Evolutionary conservation across 2,329 filamentous ascomycete species (phyloP).

Genomic region (Talaromyces sp.): DNA sequence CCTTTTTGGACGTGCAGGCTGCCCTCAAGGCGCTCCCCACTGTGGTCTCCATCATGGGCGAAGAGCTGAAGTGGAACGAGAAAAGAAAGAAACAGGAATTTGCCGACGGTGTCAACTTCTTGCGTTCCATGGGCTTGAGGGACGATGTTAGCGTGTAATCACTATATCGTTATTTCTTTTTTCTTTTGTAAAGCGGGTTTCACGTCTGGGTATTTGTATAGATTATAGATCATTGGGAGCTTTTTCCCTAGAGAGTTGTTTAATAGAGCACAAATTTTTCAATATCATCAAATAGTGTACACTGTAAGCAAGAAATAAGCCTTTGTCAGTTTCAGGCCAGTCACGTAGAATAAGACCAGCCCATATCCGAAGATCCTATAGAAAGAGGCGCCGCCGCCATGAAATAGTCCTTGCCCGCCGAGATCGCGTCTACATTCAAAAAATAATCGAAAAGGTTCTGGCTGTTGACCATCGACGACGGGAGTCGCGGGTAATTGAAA

Average conservation of each 20-base stretch:
- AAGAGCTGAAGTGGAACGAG: conserved; percentile 73
- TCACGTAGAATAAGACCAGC: not conserved
- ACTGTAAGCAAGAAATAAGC: not conserved
- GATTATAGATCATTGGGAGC: not conserved
- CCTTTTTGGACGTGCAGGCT: conserved; percentile 87
- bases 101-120: conserved; percentile 59
- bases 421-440: not conserved
- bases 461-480: conserved; percentile 23
- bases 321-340: not conserved
- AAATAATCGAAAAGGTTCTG: not conserved
- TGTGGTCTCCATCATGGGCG: conserved; percentile 83
- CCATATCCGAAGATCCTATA: not conserved
- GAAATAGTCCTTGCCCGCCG: not conserved
- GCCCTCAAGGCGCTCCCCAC: conserved; percentile 77
- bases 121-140: conserved; percentile 53
- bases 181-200: not conserved
- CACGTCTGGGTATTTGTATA: not conserved
- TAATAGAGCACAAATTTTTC: not conserved
- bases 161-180: not conserved
- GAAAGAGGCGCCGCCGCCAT: not conserved
- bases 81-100: conserved; percentile 72
- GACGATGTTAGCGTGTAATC: not conserved
- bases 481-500: conserved; percentile 83
- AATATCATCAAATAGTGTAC: not conserved
- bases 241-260: not conserved